Conservation (phyloP, 106 monocot genomes). For the Gastrodia elata region DNA sequence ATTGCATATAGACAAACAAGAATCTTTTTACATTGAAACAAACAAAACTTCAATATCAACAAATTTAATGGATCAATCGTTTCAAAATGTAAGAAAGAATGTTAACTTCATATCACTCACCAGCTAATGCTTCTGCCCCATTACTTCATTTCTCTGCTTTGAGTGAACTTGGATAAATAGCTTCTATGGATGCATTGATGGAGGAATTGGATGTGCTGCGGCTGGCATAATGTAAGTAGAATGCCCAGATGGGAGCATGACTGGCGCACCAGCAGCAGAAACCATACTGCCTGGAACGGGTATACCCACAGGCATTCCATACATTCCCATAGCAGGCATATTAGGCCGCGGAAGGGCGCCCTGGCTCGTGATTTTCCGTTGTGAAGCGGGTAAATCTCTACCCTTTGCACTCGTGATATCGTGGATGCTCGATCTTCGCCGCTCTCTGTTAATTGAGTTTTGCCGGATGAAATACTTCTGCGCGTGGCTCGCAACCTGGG, state of each 20-base stretch:
- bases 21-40: not conserved
- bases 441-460: slow-evolving; percentile 81
- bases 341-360: slow-evolving; percentile 12
- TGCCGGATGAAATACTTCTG: slow-evolving; percentile 93
- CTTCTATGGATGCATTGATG: slow-evolving; percentile 55
- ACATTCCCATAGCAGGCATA: slow-evolving; percentile 31
- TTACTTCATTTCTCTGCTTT: not conserved
- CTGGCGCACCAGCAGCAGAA: slow-evolving; percentile 63
- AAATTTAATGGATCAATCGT: not conserved
- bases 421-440: slow-evolving; percentile 81
- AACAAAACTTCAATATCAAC: not conserved
- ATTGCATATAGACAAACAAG: not conserved
- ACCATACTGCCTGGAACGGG: slow-evolving; percentile 48
- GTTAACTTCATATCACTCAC: not conserved
- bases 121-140: not conserved
- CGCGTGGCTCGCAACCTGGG: slow-evolving; percentile 91
- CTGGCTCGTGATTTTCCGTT: slow-evolving; percentile 41
- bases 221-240: slow-evolving; percentile 57
- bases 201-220: slow-evolving; percentile 53
- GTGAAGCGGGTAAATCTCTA: slow-evolving; percentile 34
- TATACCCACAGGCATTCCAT: slow-evolving; percentile 42
- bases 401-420: slow-evolving; percentile 66
- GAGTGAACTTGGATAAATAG: not conserved
- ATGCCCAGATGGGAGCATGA: slow-evolving; percentile 61
- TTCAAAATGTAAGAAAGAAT: not conserved